phyloP scores from a whole-genome alignment of 306 rosid species.

The Castanopsis chinensis region DNA sequence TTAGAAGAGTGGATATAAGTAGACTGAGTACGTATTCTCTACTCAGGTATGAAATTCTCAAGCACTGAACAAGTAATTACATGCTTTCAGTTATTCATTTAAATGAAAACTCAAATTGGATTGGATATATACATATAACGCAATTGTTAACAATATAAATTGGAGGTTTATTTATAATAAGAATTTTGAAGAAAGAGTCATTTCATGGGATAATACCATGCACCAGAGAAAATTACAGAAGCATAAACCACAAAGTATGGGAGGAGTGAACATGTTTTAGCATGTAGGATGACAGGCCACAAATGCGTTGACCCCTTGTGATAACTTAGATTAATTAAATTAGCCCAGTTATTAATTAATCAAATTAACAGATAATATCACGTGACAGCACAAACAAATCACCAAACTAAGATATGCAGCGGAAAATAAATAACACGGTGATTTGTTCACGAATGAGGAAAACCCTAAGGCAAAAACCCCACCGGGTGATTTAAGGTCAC shows the following conservation, averaged over 20 bases:
- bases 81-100: not conserved
- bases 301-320: no score
- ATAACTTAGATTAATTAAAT: no score
- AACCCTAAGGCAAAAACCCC: no score
- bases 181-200: not conserved
- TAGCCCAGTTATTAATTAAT: no score
- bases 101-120: not conserved
- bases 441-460: no score
- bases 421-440: no score
- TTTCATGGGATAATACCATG: not conserved
- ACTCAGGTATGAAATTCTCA: constrained; percentile 14
- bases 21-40: not conserved
- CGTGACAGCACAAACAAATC: no score
- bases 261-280: not conserved
- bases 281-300: no score
- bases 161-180: not conserved
- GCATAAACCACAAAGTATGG: not conserved
- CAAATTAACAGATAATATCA: no score
- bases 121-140: not conserved
- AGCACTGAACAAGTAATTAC: not conserved
- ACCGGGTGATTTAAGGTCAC: no score
- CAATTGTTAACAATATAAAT: not conserved
- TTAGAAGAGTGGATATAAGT: not conserved
- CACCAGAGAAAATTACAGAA: not conserved
- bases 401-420: no score